Evolutionary conservation across 2,329 filamentous ascomycete genomes (phyloP), one percentile per base, ranked within the genome.

Genomic region (Pyricularia grisea): DNA sequence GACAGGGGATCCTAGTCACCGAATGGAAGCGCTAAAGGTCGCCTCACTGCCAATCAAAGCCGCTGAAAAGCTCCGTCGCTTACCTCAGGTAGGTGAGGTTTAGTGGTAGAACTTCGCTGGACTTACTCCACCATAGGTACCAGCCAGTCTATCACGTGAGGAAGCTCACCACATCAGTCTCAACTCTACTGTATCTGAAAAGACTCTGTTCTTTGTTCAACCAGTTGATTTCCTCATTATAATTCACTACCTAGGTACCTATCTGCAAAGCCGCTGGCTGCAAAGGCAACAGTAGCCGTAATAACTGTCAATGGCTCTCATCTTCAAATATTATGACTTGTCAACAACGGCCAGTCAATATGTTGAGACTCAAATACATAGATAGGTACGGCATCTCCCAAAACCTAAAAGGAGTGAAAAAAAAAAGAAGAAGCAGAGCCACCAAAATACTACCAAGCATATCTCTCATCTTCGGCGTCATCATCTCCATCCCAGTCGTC

Each of bases 401-500:
- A 63, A 1, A 27, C 33, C 33, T 36, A 14, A 36, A 14, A n/a
- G 23, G 14, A 6, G 60, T 2, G 23, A 61, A 60, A 67, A 28
- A 58, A 55, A n/a, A n/a, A n/a, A n/a, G n/a, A 27, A 25, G 11
- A 33, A 67, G 14, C 10, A 69, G 10, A 30, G 58, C 60, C 25
- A 58, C 50, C 30, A 65, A 3, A 3, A 27, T 30, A 1, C 69
- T 73, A 76, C 70, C 73, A 75, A 3, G 70, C 73, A 68, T 74
- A 72, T 20, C 69, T 58, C 2, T 60, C 69, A 20, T 74, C 73
- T 11, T 72, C 71, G 33, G 31, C 66, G 3, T 70, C 68, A 25
- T 68, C 67, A 50, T 74, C 74, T 5, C 72, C 74, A 4, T 73
- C 83, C 86, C 84, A 87, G 33, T 87, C 85, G 0, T 81, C 84